Evolutionary conservation across 768 basidiomycete species (phyloP), one percentile per base, ranked within the genome.

Genomic region (Collybia nuda): DNA sequence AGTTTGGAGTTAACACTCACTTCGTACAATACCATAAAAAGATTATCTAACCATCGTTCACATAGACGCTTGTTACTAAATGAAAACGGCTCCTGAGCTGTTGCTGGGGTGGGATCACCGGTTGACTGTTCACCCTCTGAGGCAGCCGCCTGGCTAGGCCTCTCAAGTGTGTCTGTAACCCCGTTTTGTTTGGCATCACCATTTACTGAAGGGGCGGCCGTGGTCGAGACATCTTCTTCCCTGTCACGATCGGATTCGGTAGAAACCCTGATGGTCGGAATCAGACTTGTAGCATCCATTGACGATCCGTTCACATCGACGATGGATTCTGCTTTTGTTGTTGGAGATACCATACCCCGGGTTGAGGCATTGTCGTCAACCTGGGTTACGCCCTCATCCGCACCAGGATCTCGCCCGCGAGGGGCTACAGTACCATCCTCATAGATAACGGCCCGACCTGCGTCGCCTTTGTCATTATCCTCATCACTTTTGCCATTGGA

Each of bases 21-120:
- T 82, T 98, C 95, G 63, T 98, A 98, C 4, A 99, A 73, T 2
- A 98, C 94, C 93, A 97, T 98, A 74, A 96, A 99, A 53, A 98
- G 66, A 58, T 98, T 98, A 64, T 98, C 95, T 41, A 99, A 76
- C 97, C 97, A 98, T 44, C 96, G 78, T 65, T 98, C 97, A 62
- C 97, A 99, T 32, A 99, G 72, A 41, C 97, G 79, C 76, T 98
- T 99, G 70, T 93, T 98, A 63, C 85, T 93, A 70, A 99, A 97
- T 19, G 93, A 91, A 66, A 91, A 93, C 2, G 86, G 72, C 50
- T 90, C 88, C 36, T 80, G 73, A 2, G 65, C 52, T 19, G 69
- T 50, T 8, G 62, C 40, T 35, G 73, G 51, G 3, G 75, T 64
- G 15, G 64, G 62, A 42, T 73, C 75, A 26, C 63, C 70, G 44